phyloP scores from a whole-genome alignment of 768 basidiomycete species.

The Agaricus sinodeliciosus region DNA sequence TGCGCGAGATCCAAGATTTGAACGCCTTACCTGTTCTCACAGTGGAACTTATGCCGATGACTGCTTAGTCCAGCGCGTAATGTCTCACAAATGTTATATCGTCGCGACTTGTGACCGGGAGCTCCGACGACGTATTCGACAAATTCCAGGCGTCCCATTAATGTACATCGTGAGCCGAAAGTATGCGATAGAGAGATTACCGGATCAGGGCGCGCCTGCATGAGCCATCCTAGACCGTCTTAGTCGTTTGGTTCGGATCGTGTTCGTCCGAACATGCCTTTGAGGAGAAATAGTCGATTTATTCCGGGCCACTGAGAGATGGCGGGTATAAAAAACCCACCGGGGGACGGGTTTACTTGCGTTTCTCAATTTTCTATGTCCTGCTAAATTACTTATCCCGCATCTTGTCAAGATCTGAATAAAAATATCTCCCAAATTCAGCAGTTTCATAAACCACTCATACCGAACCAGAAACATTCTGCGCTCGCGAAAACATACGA shows the following conservation, averaged over 20 bases:
- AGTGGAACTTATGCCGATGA: conserved; percentile 98
- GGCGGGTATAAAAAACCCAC: neutral
- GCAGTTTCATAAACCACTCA: no score
- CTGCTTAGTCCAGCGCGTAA: conserved; percentile 94
- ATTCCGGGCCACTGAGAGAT: neutral
- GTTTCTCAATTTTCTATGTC: no score
- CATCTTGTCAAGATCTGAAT: no score
- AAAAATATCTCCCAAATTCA: neutral
- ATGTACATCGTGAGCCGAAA: conserved; percentile 94
- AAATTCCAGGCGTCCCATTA: conserved; percentile 87
- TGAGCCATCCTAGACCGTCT: conserved; percentile 14
- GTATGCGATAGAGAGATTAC: conserved; percentile 92
- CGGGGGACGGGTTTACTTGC: no score
- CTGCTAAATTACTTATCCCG: neutral
- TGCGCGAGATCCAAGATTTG: conserved; percentile 95
- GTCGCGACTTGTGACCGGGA: conserved; percentile 98
- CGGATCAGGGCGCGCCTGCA: conserved; percentile 86
- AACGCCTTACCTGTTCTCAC: conserved; percentile 88
- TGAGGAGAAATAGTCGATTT: neutral
- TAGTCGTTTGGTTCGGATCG: neutral
- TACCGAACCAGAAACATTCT: no score
- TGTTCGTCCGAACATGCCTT: no score
- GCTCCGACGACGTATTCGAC: conserved; percentile 84
- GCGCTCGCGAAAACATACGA: no score
- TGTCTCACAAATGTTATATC: conserved; percentile 91